Conservation (phyloP, 805 yeast genomes). For the Zygosaccharomyces kombuchaensis region DNA sequence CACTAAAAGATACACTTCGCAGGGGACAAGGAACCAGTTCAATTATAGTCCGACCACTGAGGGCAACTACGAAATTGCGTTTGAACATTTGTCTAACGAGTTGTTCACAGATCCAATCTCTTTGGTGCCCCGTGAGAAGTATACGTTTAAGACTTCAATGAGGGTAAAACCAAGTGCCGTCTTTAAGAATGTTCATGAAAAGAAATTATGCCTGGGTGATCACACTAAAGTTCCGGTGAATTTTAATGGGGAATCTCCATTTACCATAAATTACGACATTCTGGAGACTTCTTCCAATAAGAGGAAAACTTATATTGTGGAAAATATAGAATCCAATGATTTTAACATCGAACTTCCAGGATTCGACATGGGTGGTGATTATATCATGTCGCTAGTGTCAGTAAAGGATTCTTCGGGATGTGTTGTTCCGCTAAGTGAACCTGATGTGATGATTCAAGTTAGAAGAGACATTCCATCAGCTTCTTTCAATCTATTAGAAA, state of each 20-base stretch:
- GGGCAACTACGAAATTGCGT: conserved; percentile 75
- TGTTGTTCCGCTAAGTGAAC: conserved; percentile 59
- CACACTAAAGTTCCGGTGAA: conserved; percentile 47
- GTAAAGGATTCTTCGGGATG: conserved; percentile 77
- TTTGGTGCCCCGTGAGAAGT: conserved; percentile 37
- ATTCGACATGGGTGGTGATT: conserved; percentile 67
- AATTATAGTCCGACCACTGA: conserved; percentile 73
- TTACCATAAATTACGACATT: conserved; percentile 62
- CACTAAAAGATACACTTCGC: conserved; percentile 36
- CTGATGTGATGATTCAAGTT: conserved; percentile 63
- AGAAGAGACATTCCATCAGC: conserved; percentile 65
- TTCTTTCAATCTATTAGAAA: conserved; percentile 39
- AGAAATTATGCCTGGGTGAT: conserved; percentile 46
- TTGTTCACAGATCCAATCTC: conserved; percentile 46
- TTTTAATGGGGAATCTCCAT: conserved; percentile 80
- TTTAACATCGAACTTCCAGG: conserved; percentile 50
- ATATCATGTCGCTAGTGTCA: conserved; percentile 55
- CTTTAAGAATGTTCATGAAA: conserved; percentile 24
- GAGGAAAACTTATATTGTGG: conserved; percentile 41
- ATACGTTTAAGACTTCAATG: conserved; percentile 64
- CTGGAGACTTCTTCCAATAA: conserved; percentile 51
- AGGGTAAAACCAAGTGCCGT: conserved; percentile 61
- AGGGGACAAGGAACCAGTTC: conserved; percentile 49
- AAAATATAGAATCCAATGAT: conserved; percentile 37
- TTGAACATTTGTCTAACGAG: conserved; percentile 59